Conservation (phyloP, 1,284 basidiomycete species). For the Wallemia hederae region DNA sequence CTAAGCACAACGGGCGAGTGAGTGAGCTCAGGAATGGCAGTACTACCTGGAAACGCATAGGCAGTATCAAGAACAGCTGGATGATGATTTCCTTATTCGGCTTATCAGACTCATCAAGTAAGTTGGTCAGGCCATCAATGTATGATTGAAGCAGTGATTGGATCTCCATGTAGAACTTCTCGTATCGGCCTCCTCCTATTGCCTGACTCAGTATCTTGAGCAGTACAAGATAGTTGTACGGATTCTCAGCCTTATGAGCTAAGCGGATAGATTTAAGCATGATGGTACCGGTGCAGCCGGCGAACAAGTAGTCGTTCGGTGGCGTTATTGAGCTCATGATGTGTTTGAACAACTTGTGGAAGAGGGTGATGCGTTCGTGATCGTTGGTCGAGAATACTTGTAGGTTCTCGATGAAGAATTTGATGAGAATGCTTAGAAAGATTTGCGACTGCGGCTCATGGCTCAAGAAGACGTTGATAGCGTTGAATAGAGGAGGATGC, state of each 20-base stretch:
- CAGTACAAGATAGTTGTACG: slow-evolving; percentile 79
- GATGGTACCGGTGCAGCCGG: slow-evolving; percentile 60
- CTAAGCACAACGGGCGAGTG: slow-evolving; percentile 86
- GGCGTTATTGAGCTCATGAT: slow-evolving; percentile 61
- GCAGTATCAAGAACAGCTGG: slow-evolving; percentile 89
- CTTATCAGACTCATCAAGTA: slow-evolving; percentile 48
- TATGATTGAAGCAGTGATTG: slow-evolving; percentile 85
- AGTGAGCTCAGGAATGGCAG: slow-evolving; percentile 83
- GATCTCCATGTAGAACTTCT: slow-evolving; percentile 86
- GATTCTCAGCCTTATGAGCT: slow-evolving; percentile 68
- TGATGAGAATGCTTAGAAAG: slow-evolving; percentile 69
- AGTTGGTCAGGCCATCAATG: slow-evolving; percentile 76
- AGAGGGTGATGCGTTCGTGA: slow-evolving; percentile 61
- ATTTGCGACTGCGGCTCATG: slow-evolving; percentile 63
- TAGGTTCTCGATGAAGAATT: slow-evolving; percentile 57
- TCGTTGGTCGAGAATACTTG: slow-evolving; percentile 41
- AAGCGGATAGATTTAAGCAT: slow-evolving; percentile 93
- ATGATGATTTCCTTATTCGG: slow-evolving; percentile 65
- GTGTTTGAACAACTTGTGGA: slow-evolving; percentile 87
- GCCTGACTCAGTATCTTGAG: slow-evolving; percentile 20
- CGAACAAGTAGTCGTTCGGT: slow-evolving; percentile 30
- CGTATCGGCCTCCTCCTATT: slow-evolving; percentile 91
- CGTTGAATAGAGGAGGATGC: slow-evolving; percentile 26
- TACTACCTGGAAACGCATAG: slow-evolving; percentile 77
- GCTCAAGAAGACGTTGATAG: slow-evolving; percentile 18